Base-by-base conservation (phyloP, 495 filamentous ascomycete genomes). In the Penicillium mononematosum region DNA sequence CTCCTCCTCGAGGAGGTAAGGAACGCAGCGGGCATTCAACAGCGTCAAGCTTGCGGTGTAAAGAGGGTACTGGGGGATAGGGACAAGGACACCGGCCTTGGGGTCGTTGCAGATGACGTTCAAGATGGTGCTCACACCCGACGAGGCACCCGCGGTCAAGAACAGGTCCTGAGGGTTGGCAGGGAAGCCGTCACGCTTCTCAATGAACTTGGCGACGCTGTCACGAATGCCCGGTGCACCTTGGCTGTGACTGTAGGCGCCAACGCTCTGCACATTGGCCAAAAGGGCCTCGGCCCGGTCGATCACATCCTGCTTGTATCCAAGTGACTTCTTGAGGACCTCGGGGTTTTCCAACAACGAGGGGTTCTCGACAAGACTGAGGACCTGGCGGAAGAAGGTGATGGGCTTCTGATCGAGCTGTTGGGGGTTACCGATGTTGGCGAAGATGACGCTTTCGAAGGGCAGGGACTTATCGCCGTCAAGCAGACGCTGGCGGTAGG, bases 331-430 rank as follows among this genome's bases (percentile, higher is more conserved):
- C 67, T 76, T 85, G 73, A 82, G 85, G 24, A 70, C 84, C 60
- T 92, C 84, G 63, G 89, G 81, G 57, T 92, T 84, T 64, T 96
- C 83, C 51, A 98, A 77, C 9, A 98, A 78, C 44, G 73, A 59
- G 4, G 94, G 94, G 78, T 97, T 91, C 75, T 98, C 94, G 53
- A 98, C 78, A 47, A 98, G 74, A 78, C 91, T 96, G 67, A 96
- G 81, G 11, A 98, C 95, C 76, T 98, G 95, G 54, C 94, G 87
- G 86, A 98, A 96, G 82, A 96, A 98, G 61, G 93, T 98, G 67
- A 98, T 91, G 62, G 94, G 94, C 80, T 96, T 94, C 80, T 98
- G 94, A 75, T 95, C 94, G 53, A 98, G 86, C 75, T 98, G 95
- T 70, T 98, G 94, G 7, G 95, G 94, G 77, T 98, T 98, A 62